Conservation (phyloP, 768 basidiomycete genomes). For the Cystoderma amianthinum region DNA sequence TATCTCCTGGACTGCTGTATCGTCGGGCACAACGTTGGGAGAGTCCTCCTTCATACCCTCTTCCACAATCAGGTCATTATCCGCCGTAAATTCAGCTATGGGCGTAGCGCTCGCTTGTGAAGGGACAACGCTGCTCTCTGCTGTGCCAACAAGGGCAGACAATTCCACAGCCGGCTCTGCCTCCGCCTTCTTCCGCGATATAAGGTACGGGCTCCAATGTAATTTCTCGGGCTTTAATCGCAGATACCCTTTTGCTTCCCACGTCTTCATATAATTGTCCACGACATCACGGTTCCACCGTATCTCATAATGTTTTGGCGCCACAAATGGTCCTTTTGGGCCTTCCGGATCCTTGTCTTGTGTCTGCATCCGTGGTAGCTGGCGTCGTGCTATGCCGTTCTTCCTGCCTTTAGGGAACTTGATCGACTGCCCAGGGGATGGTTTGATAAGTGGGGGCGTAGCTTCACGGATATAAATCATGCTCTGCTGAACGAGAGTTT, state of each 20-base stretch:
- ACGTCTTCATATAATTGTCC: slow-evolving; percentile 52
- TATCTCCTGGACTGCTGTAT: slow-evolving; percentile 9
- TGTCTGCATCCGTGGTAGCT: slow-evolving; percentile 55
- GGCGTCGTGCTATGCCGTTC: slow-evolving; percentile 57
- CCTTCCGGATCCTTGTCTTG: slow-evolving; percentile 32
- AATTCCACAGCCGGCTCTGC: slow-evolving; percentile 2
- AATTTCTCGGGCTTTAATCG: slow-evolving; percentile 74
- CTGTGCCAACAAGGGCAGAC: background rate
- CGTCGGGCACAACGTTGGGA: slow-evolving; percentile 2
- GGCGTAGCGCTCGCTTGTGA: background rate
- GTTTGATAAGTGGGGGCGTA: slow-evolving; percentile 46
- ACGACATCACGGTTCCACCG: slow-evolving; percentile 67
- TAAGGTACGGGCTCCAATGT: slow-evolving; percentile 92
- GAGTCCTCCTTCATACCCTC: slow-evolving; percentile 7
- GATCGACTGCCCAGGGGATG: slow-evolving; percentile 75
- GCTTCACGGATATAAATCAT: slow-evolving; percentile 61
- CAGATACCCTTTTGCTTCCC: slow-evolving; percentile 77
- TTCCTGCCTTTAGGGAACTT: slow-evolving; percentile 63
- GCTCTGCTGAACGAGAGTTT: slow-evolving; percentile 61
- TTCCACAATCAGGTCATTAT: background rate
- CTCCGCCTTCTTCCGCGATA: slow-evolving; percentile 33
- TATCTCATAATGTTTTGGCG: slow-evolving; percentile 69
- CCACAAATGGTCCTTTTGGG: slow-evolving; percentile 47
- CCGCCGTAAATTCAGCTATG: background rate
- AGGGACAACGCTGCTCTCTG: background rate